Conservation (phyloP, 73 alveolate genomes). For the Tetrahymena elliotti region DNA sequence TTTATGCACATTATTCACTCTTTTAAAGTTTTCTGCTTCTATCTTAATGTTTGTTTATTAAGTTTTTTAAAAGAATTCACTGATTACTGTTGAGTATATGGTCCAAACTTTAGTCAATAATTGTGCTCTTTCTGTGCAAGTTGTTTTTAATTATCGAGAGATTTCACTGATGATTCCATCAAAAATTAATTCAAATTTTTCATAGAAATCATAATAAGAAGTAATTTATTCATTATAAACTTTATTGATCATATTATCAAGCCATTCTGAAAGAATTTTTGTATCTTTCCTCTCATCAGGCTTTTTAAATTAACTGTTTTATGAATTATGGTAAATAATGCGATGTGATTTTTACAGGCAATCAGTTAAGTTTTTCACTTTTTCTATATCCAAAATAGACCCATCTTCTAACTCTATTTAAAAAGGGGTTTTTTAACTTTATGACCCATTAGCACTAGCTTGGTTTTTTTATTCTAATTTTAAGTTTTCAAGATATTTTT, state of each 20-base stretch:
- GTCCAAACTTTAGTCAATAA: neutral
- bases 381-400: neutral
- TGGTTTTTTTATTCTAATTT: neutral
- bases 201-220: neutral
- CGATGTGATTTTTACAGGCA: neutral
- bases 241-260: neutral
- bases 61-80: neutral
- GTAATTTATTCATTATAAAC: neutral
- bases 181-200: neutral
- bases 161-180: neutral
- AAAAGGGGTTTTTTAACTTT: neutral
- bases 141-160: neutral
- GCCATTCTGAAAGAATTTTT: neutral
- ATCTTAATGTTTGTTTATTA: neutral
- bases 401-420: neutral
- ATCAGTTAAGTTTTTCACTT: neutral
- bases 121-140: neutral
- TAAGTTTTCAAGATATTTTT: neutral
- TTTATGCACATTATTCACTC: neutral
- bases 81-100: neutral
- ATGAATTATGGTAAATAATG: neutral
- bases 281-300: neutral
- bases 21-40: neutral
- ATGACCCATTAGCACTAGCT: neutral
- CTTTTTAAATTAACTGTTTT: neutral